Base-by-base conservation (phyloP, 352 stramenopile species). In the Peronospora belbahrii region DNA sequence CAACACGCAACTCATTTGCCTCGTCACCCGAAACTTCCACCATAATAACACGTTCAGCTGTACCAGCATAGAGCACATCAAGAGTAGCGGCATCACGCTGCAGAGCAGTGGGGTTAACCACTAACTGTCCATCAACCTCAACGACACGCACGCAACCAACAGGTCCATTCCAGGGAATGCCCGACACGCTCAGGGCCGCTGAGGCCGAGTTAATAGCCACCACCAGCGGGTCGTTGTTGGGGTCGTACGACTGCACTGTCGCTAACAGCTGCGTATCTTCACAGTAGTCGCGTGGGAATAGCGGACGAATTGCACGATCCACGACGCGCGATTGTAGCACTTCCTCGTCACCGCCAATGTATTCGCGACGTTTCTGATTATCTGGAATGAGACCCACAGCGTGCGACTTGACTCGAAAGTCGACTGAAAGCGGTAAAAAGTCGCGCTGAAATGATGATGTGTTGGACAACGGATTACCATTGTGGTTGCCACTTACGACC, bases 271-370 rank as follows among this genome's bases (percentile, higher is more conserved):
- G 96, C 39, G 95, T 98, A 61, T 98, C 91, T 37, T 97, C 85
- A 37, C 74, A 85, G 72, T 91, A 98, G 35, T 96, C 94, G 19
- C 90, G 74, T 6, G 90, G 83, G 58, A 98, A 97, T 8, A 98
- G 68, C 27, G 95, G 96, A 9, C 96, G 85, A 35, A 99, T 74
- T 4, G 95, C 91, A 48, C 96, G 82, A 68, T 99, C 96, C 40
- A 99, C 94, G 17, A 98, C 74, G 17, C 95, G 88, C 42, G 83
- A 97, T 31, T 96, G 93, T 49, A 99, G 72, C 40, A 98, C 95
- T 65, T 99, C 94, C 25, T 96, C 85, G 62, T 98, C 95, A 10
- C 69, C 90, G 22, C 89, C 82, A 15, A 79, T 74, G 54, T 93
- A 93, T 53, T 97, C 94, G 27, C 75, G 85, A 46, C 90, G 80